Base-by-base conservation (phyloP, 352 stramenopile genomes). In the Phytophthora vignae region DNA sequence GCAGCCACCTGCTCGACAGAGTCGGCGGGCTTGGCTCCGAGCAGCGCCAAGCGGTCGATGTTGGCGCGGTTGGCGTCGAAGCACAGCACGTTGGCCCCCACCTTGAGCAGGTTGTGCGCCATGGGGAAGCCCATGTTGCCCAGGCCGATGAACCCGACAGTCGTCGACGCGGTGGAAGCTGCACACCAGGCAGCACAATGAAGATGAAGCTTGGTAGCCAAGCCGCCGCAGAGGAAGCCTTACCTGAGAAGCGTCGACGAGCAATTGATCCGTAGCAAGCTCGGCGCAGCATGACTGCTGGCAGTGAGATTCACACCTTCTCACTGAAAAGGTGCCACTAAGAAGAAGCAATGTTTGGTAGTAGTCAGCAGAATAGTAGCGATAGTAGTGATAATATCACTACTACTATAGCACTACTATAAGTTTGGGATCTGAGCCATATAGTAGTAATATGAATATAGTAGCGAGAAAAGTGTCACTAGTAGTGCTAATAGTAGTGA, bases 111-210 rank as follows among this genome's bases (percentile, higher is more conserved):
- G 77, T 98, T 98, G 60, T 85, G 76, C 38, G 88, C 87, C 95
- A 98, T 98, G 12, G 89, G 92, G 50, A 90, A 76, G 0, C 93
- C 94, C 93, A 98, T 98, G 71, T 98, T 97, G 25, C 95, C 95
- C 11, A 98, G 78, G 6, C 95, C 93, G 29, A 98, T 86, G 77
- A 98, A 98, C 21, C 91, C 93, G 19, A 98, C 64, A 11, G 53
- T 54, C 22, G 65, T 40, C 22, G 65, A 36, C 49, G 59, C 40
- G 14, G 10, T 62, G n/a, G 65, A 52, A 49, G 40, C 64, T 67
- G 19, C 50, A 19, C 4, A 12, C 17, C 50, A 19, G 1, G 25
- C 17, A 25, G n/a, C 44, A 25, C 36, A 42, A 42, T 2, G 36
- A 6, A 22, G 21, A 22, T 22, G 21, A 22, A 22, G 21, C 21